Conservation (phyloP, 192 early-diverging fungal species). For the Coemansia sp. region DNA sequence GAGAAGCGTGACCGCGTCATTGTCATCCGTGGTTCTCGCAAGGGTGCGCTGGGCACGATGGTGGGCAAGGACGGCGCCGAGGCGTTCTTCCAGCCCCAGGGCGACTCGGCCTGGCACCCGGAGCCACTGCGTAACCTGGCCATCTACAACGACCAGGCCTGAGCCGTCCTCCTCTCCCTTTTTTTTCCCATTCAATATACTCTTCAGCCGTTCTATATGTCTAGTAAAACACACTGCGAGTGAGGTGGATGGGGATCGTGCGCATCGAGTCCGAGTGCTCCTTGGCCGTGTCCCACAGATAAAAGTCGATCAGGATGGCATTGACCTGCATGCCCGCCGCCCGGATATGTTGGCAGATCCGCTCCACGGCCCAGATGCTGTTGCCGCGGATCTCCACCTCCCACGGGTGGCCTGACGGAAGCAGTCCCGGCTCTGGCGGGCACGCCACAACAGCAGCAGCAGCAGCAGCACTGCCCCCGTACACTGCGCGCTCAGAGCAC, state of each 20-base stretch:
- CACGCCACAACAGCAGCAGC: not conserved
- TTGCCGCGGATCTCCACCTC: slow-evolving; percentile 79
- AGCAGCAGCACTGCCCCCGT: not conserved
- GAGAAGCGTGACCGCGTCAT: slow-evolving; percentile 69
- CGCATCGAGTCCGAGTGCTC: slow-evolving; percentile 53
- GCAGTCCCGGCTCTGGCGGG: slow-evolving; percentile 8
- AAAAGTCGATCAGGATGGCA: slow-evolving; percentile 81
- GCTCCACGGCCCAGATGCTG: slow-evolving; percentile 78
- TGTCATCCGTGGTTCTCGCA: slow-evolving; percentile 56
- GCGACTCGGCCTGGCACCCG: slow-evolving; percentile 27
- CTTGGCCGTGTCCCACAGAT: slow-evolving; percentile 81
- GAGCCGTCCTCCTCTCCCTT: not conserved
- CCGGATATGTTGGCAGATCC: slow-evolving; percentile 18
- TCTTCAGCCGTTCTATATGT: not conserved
- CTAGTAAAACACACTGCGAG: slow-evolving; percentile 59
- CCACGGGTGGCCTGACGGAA: slow-evolving; percentile 55
- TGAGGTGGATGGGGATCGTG: slow-evolving; percentile 58
- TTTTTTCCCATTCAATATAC: slow-evolving; percentile 1
- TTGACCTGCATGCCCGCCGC: slow-evolving; percentile 46
- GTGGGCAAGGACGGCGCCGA: slow-evolving; percentile 69
- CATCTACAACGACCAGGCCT: slow-evolving; percentile 17
- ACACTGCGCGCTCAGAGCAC: slow-evolving; percentile 8
- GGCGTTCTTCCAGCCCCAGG: slow-evolving; percentile 64
- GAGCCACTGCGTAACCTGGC: slow-evolving; percentile 44
- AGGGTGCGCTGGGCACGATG: slow-evolving; percentile 58